Percentiles rank a stretch among this genome's conserved stretches.
Evolutionary conservation across 1,139 yeast species (phyloP).

Genomic region (Taphrina confusa): DNA sequence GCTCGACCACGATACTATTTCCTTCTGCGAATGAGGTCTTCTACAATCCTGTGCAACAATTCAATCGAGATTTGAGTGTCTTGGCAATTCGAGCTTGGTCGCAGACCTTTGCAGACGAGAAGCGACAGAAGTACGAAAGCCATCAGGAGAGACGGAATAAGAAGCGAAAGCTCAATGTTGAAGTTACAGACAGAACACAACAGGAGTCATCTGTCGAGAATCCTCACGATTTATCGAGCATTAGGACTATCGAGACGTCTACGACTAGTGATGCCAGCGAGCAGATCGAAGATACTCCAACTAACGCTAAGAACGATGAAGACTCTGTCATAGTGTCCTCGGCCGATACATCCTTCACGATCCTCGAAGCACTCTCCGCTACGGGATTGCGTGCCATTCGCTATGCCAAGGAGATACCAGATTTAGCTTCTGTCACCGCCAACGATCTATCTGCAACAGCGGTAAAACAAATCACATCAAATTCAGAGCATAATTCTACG

Average conservation of each 20-base stretch:
- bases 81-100: slow-evolving; percentile 86
- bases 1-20: slow-evolving; percentile 74
- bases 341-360: slow-evolving; percentile 56
- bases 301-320: neutral
- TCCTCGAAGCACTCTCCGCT: slow-evolving; percentile 89
- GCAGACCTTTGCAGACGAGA: slow-evolving; percentile 52
- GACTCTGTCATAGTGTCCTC: neutral
- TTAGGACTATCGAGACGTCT: neutral
- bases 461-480: slow-evolving; percentile 73
- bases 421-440: slow-evolving; percentile 71
- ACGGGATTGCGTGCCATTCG: slow-evolving; percentile 92
- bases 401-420: slow-evolving; percentile 85
- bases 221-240: neutral
- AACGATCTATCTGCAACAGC: slow-evolving; percentile 87
- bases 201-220: neutral
- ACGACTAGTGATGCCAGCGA: neutral
- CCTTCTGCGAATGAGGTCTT: slow-evolving; percentile 78
- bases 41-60: slow-evolving; percentile 94
- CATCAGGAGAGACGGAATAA: slow-evolving; percentile 42
- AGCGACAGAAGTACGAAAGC: slow-evolving; percentile 46
- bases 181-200: no score
- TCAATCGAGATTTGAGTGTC: slow-evolving; percentile 86
- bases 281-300: slow-evolving; percentile 13
- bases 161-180: slow-evolving; percentile 41
- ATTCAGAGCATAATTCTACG: slow-evolving; percentile 67